Evolutionary conservation across 805 yeast genomes (phyloP).

Genomic region (baker's yeast (Saccharomyces cerevisiae)): DNA sequence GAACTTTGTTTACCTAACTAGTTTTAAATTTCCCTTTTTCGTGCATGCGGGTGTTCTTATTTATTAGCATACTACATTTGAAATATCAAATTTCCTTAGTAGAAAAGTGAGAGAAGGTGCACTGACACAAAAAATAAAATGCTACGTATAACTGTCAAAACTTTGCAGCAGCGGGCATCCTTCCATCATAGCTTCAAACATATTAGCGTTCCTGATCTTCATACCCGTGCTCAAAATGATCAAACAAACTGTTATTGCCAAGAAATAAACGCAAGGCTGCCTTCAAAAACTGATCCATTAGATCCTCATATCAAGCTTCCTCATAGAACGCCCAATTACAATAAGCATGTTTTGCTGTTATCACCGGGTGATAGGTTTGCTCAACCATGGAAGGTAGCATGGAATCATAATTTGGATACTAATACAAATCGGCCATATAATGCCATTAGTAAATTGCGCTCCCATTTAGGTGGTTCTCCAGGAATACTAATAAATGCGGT

Average conservation of each 20-base stretch:
- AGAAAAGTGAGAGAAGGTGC: neutral
- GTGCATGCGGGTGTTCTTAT: neutral
- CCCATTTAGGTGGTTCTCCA: constrained; percentile 7
- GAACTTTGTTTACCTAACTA: neutral
- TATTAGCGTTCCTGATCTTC: neutral
- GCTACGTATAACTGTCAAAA: neutral
- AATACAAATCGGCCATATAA: constrained; percentile 19
- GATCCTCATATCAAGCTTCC: constrained; percentile 12
- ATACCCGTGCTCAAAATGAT: neutral
- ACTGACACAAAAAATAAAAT: neutral
- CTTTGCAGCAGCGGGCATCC: neutral
- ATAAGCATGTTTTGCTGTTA: constrained; percentile 19
- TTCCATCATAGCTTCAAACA: neutral
- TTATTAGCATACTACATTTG: neutral
- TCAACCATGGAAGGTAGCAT: constrained; percentile 12
- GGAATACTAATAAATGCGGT: constrained; percentile 17
- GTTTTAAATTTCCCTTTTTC: neutral
- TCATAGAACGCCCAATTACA: constrained; percentile 13
- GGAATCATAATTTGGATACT: constrained; percentile 23
- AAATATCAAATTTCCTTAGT: neutral
- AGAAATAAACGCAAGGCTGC: constrained; percentile 9
- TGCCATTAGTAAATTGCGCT: constrained; percentile 12
- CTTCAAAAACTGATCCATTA: constrained; percentile 1
- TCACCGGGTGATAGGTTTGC: constrained; percentile 11
- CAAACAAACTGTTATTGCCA: constrained; percentile 9